A percentile compares a stretch with the other conserved stretches of the same genome.
phyloP scores from a whole-genome alignment of 2,329 filamentous ascomycete species.

The Sordariomycetes sp. region DNA sequence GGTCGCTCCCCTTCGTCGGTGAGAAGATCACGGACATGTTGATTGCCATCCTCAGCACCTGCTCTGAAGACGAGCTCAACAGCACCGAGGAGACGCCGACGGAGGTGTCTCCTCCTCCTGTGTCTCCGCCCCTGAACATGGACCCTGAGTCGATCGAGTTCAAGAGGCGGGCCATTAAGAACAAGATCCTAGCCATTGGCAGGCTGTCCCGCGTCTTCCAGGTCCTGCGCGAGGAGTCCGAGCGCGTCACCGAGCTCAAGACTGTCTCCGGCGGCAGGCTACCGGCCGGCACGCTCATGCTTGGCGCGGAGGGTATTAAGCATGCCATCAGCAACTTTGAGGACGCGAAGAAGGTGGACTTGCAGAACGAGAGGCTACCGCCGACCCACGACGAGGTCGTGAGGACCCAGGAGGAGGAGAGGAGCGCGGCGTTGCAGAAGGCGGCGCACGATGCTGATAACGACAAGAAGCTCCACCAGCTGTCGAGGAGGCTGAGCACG shows the following conservation, averaged over 20 bases:
- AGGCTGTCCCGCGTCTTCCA: constrained; percentile 97
- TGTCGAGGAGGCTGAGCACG: constrained; percentile 93
- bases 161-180: constrained; percentile 96
- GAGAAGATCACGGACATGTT: constrained; percentile 99
- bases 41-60: constrained; percentile 95
- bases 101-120: constrained; percentile 56
- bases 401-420: constrained; percentile 70
- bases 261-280: constrained; percentile 87
- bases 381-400: constrained; percentile 87
- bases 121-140: constrained; percentile 40
- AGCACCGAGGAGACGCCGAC: constrained; percentile 66
- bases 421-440: constrained; percentile 73
- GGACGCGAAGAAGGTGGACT: constrained; percentile 89
- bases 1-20: constrained; percentile 95
- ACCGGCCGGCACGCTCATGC: constrained; percentile 92
- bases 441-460: constrained; percentile 85
- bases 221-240: constrained; percentile 91
- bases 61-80: constrained; percentile 96
- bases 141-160: constrained; percentile 86
- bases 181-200: constrained; percentile 97
- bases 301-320: constrained; percentile 96
- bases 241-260: constrained; percentile 95
- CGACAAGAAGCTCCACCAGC: constrained; percentile 73
- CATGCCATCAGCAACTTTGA: constrained; percentile 96
- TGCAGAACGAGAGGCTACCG: constrained; percentile 91